Base-by-base conservation (phyloP, 176 grass and related monocot genomes). In the Zoysia japonica region DNA sequence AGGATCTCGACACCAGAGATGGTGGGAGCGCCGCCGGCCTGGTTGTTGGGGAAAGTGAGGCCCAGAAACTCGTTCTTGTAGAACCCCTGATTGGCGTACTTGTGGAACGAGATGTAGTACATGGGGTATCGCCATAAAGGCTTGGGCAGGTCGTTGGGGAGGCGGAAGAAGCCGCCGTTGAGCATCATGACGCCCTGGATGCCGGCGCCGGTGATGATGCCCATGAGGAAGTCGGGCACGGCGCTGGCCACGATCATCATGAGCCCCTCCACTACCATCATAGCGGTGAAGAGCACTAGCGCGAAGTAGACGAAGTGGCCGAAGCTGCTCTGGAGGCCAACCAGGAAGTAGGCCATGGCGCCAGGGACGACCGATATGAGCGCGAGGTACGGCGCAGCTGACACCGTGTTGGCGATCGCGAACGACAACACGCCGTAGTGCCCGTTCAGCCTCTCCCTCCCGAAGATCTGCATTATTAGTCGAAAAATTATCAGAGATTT, bases 151-250 rank as follows among this genome's bases (percentile, higher is more conserved):
- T 92, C 94, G 15, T 84, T 10, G 5, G 91, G 91, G 6, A 91
- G 86, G 55, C 94, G 84, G 70, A 97, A 97, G 84, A 97, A 97
- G 47, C 94, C 94, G 5, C 94, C 91, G 47, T 78, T 82, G 76
- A 97, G 89, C 86, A 97, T 97, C 94, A 97, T 93, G 73, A 93
- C 89, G 14, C 94, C 94, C 72, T 93, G 89, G 65, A 97, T 89
- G 43, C 91, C 94, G 5, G 91, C 94, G 6, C 95, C 95, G 40
- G 89, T 94, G 74, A 97, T 97, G 61, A 97, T 97, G 37, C 95
- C 95, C 95, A 94, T 97, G 76, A 97, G 87, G 73, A 97, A 97
- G 55, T 97, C 91, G 0, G 92, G 95, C 3, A 97, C 95, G 3
- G 83, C 85, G 65, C 89, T 89, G 9, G 92, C 95, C 35, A 97